Percentiles rank a stretch among this genome's conserved stretches.
Conservation (phyloP, 805 yeast genomes). For the Yarrowia sp. region DNA sequence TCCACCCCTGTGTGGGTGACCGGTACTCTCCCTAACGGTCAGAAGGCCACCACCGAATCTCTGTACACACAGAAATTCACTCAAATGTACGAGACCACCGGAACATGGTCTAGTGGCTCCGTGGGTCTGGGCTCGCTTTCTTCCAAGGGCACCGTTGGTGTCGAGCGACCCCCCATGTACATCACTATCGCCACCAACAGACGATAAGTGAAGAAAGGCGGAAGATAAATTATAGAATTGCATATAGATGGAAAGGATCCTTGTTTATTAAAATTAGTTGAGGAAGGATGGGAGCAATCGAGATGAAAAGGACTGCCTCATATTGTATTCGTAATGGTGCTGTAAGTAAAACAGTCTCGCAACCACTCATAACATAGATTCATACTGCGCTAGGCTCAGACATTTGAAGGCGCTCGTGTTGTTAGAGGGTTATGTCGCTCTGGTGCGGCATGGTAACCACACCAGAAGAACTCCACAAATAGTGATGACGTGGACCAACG, state of each 20-base stretch:
- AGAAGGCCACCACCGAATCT: conserved; percentile 51
- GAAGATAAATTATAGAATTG: conserved; percentile 28
- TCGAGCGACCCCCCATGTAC: conserved; percentile 42
- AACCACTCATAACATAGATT: too few relatives aligned
- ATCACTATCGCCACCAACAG: conserved; percentile 38
- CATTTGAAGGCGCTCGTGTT: too few relatives aligned
- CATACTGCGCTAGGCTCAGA: too few relatives aligned
- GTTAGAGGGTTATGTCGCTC: too few relatives aligned
- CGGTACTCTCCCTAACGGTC: conserved; percentile 44
- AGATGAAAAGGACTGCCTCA: too few relatives aligned
- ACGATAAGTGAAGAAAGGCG: not conserved
- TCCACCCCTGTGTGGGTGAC: conserved; percentile 45
- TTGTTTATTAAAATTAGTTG: not conserved
- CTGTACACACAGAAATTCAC: conserved; percentile 56
- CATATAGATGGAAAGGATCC: conserved; percentile 15
- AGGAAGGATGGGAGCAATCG: not conserved
- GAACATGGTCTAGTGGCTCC: conserved; percentile 64
- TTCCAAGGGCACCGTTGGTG: conserved; percentile 70
- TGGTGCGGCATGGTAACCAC: too few relatives aligned
- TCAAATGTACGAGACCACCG: conserved; percentile 52
- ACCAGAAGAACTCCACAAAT: too few relatives aligned
- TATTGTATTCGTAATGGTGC: too few relatives aligned
- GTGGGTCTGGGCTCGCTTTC: conserved; percentile 73
- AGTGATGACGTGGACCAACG: too few relatives aligned
- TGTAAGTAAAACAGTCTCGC: too few relatives aligned